A percentile compares a stretch with the other conserved stretches of the same genome.
Conservation (phyloP, 495 filamentous ascomycete species). For the Penicillium cataractarum region DNA sequence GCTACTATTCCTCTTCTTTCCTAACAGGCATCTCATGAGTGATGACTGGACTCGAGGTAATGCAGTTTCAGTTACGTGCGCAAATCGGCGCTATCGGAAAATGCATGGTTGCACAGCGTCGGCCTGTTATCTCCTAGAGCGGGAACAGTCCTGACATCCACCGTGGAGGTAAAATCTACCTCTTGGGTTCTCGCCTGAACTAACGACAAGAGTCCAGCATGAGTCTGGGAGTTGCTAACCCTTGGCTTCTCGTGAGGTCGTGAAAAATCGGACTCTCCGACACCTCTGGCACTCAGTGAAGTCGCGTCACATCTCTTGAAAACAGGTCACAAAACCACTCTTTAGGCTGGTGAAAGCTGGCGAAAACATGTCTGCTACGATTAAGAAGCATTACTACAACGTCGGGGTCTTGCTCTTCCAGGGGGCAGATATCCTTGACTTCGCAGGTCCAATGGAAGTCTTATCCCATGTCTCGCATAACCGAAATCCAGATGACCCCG, state of each 20-base stretch:
- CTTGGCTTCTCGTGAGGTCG: not conserved
- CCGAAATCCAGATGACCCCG: constrained; percentile 29
- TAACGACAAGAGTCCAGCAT: not conserved
- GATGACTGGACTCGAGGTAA: not conserved
- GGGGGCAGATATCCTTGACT: constrained; percentile 62
- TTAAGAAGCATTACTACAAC: constrained; percentile 27
- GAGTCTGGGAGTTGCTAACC: not conserved
- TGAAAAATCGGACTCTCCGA: not conserved
- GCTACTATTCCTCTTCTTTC: not conserved
- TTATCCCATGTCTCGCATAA: constrained; percentile 38
- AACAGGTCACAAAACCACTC: constrained; percentile 5
- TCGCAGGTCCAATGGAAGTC: constrained; percentile 68
- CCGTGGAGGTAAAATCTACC: constrained; percentile 15
- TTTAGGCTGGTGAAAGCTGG: not conserved
- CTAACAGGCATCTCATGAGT: not conserved
- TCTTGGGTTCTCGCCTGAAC: not conserved
- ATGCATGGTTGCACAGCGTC: constrained; percentile 19
- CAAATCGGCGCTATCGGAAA: constrained; percentile 9
- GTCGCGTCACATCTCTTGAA: not conserved
- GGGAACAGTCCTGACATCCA: constrained; percentile 13
- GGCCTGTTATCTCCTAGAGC: constrained; percentile 9
- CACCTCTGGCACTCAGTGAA: too few species aligned
- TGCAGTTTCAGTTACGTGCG: not conserved
- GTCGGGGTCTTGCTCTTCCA: constrained; percentile 48
- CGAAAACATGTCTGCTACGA: constrained; percentile 18